A percentile compares a stretch with the other conserved stretches of the same genome.
Evolutionary conservation across 1,284 basidiomycete species (phyloP).

Genomic region (Cryptococcus wingfieldii): DNA sequence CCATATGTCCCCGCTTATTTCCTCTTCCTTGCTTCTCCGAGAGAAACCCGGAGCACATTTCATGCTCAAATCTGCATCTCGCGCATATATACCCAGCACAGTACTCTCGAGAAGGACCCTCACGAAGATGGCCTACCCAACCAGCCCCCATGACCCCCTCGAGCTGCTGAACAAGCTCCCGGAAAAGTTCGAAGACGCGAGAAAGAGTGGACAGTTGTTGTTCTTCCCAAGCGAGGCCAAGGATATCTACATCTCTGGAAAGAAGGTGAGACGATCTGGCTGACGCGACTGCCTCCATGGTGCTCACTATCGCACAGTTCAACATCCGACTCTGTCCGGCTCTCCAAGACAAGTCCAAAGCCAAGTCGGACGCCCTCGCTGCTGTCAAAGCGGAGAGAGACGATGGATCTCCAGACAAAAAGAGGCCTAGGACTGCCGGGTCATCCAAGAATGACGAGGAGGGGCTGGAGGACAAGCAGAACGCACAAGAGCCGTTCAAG

Average conservation of each 20-base stretch:
- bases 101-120: neutral
- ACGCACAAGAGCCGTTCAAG: conserved; percentile 63
- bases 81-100: neutral
- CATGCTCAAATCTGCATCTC: neutral
- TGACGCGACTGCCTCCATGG: neutral
- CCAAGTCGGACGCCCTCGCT: conserved; percentile 29
- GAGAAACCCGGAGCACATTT: neutral
- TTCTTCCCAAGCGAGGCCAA: conserved; percentile 69
- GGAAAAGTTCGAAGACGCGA: conserved; percentile 59
- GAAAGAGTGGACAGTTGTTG: conserved; percentile 63
- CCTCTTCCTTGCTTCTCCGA: neutral
- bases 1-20: no score
- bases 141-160: conserved; percentile 22
- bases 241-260: conserved; percentile 58
- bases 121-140: conserved; percentile 30
- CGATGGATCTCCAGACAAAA: conserved; percentile 22
- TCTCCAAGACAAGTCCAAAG: conserved; percentile 61
- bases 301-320: conserved; percentile 55
- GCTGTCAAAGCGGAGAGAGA: conserved; percentile 7
- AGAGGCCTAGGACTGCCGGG: conserved; percentile 28
- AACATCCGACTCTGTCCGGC: conserved; percentile 76
- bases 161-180: conserved; percentile 62
- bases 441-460: conserved; percentile 1
- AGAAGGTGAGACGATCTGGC: conserved; percentile 55
- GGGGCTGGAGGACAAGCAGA: conserved; percentile 32